These are phyloP conservation scores for Entomortierella lignicola DNA, from an alignment of 192 early-diverging fungal species.

Conservation along the genomic window DNA sequence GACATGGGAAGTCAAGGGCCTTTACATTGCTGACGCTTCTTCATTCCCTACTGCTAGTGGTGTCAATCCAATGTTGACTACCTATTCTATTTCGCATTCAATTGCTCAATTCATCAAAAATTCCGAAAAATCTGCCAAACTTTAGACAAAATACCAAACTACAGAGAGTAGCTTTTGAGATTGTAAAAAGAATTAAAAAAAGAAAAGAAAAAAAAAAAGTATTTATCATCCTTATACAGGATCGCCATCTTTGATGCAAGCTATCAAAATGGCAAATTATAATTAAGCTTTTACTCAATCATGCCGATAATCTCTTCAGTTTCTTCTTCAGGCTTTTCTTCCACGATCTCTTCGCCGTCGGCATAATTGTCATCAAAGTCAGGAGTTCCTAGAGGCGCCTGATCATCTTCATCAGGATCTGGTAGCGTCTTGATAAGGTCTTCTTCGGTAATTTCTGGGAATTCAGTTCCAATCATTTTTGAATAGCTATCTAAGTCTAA, in stretches of 20 bases:
- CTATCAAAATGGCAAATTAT: neutral
- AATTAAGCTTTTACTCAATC: neutral
- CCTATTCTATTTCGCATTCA: slow-evolving; percentile 38
- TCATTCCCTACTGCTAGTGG: slow-evolving; percentile 79
- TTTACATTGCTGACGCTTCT: slow-evolving; percentile 80
- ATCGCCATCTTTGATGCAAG: neutral
- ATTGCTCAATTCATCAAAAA: slow-evolving; percentile 52
- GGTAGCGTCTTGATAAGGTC: slow-evolving; percentile 20
- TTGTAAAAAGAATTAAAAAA: neutral
- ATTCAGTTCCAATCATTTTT: slow-evolving; percentile 13
- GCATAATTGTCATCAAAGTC: slow-evolving; percentile 22
- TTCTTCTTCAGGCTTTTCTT: slow-evolving; percentile 12
- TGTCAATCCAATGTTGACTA: slow-evolving; percentile 73
- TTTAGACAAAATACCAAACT: slow-evolving; percentile 1
- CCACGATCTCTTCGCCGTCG: slow-evolving; percentile 11
- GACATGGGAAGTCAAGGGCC: slow-evolving; percentile 77
- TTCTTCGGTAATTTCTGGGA: slow-evolving; percentile 28
- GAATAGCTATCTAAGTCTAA: slow-evolving; percentile 46
- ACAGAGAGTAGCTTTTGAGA: neutral
- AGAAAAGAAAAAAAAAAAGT: neutral
- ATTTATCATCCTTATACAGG: too few relatives aligned
- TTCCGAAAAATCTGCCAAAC: slow-evolving; percentile 15
- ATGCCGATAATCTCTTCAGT: slow-evolving; percentile 43
- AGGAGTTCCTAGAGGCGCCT: neutral
- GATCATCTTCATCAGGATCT: slow-evolving; percentile 14